These are phyloP conservation scores for Blastocystis hominis DNA, from an alignment of 352 stramenopile genomes.

Conservation along the genomic window DNA sequence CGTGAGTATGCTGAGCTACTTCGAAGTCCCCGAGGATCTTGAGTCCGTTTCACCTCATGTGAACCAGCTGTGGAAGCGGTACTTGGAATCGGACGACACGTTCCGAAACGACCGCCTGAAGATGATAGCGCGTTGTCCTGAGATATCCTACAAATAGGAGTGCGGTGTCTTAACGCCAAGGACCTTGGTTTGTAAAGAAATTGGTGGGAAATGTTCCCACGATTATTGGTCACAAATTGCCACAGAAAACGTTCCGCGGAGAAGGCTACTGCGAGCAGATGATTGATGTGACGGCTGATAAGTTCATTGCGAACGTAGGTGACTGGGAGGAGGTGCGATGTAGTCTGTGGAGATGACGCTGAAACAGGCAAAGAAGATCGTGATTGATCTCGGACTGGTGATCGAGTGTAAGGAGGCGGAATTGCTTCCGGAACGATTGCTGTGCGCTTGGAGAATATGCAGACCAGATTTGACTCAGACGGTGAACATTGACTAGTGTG, in stretches of 20 bases:
- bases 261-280: constrained; percentile 3
- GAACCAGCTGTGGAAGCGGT: not conserved
- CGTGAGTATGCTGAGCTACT: not conserved
- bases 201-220: not conserved
- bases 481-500: not conserved
- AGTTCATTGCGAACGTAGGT: not conserved
- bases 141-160: not conserved
- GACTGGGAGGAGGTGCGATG: not conserved
- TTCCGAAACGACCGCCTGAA: constrained; percentile 16
- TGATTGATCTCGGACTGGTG: constrained; percentile 19
- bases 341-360: constrained; percentile 32
- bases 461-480: not conserved
- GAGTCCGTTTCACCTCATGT: not conserved
- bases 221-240: constrained; percentile 44
- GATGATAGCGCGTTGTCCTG: constrained; percentile 17
- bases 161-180: not conserved
- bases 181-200: constrained; percentile 6
- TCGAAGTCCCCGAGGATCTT: constrained; percentile 6
- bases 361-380: constrained; percentile 33
- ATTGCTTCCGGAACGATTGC: not conserved
- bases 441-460: constrained; percentile 1
- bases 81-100: not conserved
- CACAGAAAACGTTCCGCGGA: constrained; percentile 3
- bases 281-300: constrained; percentile 35
- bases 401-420: constrained; percentile 46